Percentiles rank a stretch among this genome's conserved stretches.
These are phyloP conservation scores for Fusarium musae DNA, from an alignment of 2,329 filamentous ascomycete genomes.

Conservation along the genomic window DNA sequence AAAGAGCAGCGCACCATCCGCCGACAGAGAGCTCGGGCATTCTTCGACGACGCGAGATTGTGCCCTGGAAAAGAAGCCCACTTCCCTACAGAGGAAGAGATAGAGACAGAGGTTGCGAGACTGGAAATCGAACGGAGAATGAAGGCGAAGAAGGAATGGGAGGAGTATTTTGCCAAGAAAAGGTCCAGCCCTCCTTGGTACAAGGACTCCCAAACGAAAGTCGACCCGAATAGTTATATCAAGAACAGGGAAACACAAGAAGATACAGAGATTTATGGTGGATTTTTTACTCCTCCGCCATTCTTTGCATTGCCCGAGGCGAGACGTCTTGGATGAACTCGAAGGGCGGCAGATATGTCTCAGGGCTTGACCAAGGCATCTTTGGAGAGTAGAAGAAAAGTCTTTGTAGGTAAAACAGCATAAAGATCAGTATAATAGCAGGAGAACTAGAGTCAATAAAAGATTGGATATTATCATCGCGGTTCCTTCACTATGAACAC, in stretches of 20 bases:
- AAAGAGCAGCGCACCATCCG: neutral
- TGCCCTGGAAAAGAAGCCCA: neutral
- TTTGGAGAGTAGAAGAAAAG: too few species aligned
- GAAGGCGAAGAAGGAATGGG: neutral
- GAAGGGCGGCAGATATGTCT: neutral
- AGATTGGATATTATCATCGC: neutral
- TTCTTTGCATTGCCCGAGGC: neutral
- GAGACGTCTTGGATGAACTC: neutral
- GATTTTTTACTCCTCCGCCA: neutral
- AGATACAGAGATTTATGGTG: accelerated
- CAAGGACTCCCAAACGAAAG: accelerated
- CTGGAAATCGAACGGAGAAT: neutral
- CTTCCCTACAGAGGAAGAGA: neutral
- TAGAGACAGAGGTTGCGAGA: neutral
- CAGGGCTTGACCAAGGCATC: accelerated
- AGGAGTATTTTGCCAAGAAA: neutral
- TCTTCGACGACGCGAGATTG: conserved; percentile 16
- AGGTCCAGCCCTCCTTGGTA: neutral
- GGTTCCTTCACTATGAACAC: accelerated
- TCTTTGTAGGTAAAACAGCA: too few species aligned
- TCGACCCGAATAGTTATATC: neutral
- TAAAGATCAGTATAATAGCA: neutral
- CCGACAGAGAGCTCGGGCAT: conserved; percentile 21
- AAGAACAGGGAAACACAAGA: too few species aligned
- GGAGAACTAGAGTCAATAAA: neutral